Percentiles rank a stretch among this genome's conserved stretches.
Conservation (phyloP, 1,139 yeast genomes). For the Hansenula sp. region DNA sequence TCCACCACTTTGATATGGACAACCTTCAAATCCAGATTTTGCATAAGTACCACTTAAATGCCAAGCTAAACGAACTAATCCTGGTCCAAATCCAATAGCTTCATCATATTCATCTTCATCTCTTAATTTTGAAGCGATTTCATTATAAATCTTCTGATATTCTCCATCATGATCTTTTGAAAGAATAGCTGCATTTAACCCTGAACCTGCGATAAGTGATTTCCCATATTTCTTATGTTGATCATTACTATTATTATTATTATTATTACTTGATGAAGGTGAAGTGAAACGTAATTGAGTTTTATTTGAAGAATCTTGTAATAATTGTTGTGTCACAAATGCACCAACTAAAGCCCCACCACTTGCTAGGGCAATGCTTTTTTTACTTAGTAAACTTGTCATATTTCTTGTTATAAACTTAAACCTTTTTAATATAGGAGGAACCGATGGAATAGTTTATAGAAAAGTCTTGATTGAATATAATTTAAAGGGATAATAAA, state of each 20-base stretch:
- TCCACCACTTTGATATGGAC: slow-evolving; percentile 53
- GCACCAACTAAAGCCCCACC: neutral
- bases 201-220: slow-evolving; percentile 18
- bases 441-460: too few species aligned
- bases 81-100: slow-evolving; percentile 68
- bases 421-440: too few species aligned
- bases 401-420: too few species aligned
- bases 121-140: slow-evolving; percentile 67
- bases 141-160: slow-evolving; percentile 77
- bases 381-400: too few species aligned
- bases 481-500: too few species aligned
- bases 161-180: slow-evolving; percentile 35
- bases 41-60: slow-evolving; percentile 71
- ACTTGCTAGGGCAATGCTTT: too few species aligned
- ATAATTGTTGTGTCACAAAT: slow-evolving; percentile 1
- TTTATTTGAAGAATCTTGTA: slow-evolving; percentile 4
- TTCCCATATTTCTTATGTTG: neutral
- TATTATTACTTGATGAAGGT: neutral
- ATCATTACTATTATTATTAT: neutral
- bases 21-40: slow-evolving; percentile 38
- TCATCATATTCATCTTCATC: slow-evolving; percentile 77
- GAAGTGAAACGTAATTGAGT: slow-evolving; percentile 3
- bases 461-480: too few species aligned
- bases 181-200: slow-evolving; percentile 22
- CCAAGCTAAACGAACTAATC: slow-evolving; percentile 71